phyloP scores from a whole-genome alignment of 306 rosid genomes.

The Casuarina cunninghamiana region DNA sequence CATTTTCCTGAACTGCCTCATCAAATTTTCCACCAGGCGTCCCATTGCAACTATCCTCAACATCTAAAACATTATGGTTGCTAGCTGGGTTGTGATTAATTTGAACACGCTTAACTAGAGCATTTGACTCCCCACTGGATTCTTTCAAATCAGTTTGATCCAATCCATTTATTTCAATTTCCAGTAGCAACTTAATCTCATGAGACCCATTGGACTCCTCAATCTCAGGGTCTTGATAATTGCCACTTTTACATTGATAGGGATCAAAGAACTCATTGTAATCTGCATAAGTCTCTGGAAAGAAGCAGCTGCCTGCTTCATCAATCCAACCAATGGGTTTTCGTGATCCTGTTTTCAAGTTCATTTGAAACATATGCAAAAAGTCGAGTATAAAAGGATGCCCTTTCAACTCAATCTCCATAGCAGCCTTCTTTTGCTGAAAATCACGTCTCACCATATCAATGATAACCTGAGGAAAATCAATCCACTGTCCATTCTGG shows the following conservation, averaged over 20 bases:
- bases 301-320: slow-evolving; percentile 74
- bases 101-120: slow-evolving; percentile 38
- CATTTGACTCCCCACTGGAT: slow-evolving; percentile 83
- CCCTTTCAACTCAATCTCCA: slow-evolving; percentile 66
- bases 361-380: slow-evolving; percentile 74
- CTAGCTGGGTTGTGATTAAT: slow-evolving; percentile 41
- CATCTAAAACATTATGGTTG: slow-evolving; percentile 40
- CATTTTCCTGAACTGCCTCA: slow-evolving; percentile 37
- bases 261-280: slow-evolving; percentile 32
- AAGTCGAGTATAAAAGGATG: slow-evolving; percentile 63
- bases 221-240: slow-evolving; percentile 24
- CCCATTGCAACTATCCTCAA: slow-evolving; percentile 60
- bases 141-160: slow-evolving; percentile 49
- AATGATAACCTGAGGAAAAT: slow-evolving; percentile 61
- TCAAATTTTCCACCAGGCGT: slow-evolving; percentile 35
- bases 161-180: slow-evolving; percentile 71
- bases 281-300: slow-evolving; percentile 65
- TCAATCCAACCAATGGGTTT: slow-evolving; percentile 92
- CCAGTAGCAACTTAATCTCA: slow-evolving; percentile 71
- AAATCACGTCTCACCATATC: slow-evolving; percentile 63
- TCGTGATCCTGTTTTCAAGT: slow-evolving; percentile 64
- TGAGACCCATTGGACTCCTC: slow-evolving; percentile 43
- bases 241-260: slow-evolving; percentile 27
- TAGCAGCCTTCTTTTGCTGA: slow-evolving; percentile 56
- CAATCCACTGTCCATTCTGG: slow-evolving; percentile 66